Conservation (phyloP, 768 basidiomycete genomes). For the Boletus reticuloceps region DNA sequence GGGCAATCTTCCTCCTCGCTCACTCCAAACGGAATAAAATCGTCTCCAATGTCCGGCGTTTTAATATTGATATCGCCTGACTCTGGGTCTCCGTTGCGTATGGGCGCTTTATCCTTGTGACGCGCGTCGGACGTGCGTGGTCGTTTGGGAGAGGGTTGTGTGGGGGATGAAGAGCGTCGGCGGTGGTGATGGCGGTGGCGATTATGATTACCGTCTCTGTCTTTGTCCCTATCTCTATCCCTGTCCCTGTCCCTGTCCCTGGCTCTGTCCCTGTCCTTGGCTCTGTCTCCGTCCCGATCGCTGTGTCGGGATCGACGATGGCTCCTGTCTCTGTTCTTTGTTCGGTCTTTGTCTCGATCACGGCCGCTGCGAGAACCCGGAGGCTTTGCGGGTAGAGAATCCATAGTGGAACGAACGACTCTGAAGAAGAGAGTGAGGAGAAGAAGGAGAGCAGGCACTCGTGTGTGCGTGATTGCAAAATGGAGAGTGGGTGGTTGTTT, state of each 20-base stretch:
- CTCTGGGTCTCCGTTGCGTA: too few species aligned
- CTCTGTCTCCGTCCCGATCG: conserved; percentile 6
- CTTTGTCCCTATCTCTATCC: not conserved
- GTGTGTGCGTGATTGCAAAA: not conserved
- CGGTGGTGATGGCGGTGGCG: conserved; percentile 1
- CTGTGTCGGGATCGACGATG: conserved; percentile 6
- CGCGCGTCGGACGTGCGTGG: conserved; percentile 7
- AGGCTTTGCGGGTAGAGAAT: conserved; percentile 19
- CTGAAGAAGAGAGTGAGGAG: not conserved
- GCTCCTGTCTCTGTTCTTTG: conserved; percentile 4
- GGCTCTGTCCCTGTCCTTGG: not conserved
- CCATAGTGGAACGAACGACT: conserved; percentile 7
- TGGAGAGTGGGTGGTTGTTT: conserved; percentile 22
- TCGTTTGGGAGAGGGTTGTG: conserved; percentile 17
- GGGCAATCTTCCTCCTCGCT: conserved; percentile 1
- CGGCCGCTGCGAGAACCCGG: conserved; percentile 9
- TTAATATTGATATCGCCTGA: too few species aligned
- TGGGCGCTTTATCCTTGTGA: conserved; percentile 6
- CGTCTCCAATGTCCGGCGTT: too few species aligned
- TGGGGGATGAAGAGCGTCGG: conserved; percentile 16
- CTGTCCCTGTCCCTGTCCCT: too few species aligned
- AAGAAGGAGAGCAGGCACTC: not conserved
- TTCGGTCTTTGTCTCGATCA: conserved; percentile 14
- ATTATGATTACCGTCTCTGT: not conserved
- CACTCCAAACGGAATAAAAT: too few species aligned